Percentiles rank a stretch among this genome's conserved stretches.
phyloP scores from a whole-genome alignment of 768 basidiomycete species.

The Rickenella mellea region DNA sequence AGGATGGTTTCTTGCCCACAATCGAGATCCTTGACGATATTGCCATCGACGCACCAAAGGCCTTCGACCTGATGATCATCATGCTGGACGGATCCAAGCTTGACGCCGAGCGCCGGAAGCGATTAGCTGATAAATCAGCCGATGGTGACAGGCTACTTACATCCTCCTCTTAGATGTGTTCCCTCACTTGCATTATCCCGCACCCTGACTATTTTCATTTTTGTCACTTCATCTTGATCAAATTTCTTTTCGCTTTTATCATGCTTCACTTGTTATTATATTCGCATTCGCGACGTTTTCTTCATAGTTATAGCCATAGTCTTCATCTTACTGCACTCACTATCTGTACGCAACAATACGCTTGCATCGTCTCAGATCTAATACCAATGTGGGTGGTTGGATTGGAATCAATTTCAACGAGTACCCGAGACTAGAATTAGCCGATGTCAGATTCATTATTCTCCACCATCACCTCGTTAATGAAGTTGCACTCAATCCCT shows the following conservation, averaged over 20 bases:
- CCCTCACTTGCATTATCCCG: slow-evolving; percentile 5
- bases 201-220: slow-evolving; percentile 1
- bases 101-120: slow-evolving; percentile 46
- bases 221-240: neutral
- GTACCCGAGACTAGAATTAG: too few relatives aligned
- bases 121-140: slow-evolving; percentile 51
- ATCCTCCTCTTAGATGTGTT: slow-evolving; percentile 41
- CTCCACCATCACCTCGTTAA: too few relatives aligned
- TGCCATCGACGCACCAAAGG: slow-evolving; percentile 84
- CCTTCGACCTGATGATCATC: slow-evolving; percentile 63
- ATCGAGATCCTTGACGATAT: slow-evolving; percentile 82
- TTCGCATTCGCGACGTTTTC: neutral
- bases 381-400: too few relatives aligned
- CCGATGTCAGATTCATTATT: too few relatives aligned
- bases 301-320: too few relatives aligned
- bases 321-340: neutral
- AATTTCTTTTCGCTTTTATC: too few relatives aligned
- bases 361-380: too few relatives aligned
- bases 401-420: too few relatives aligned
- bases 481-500: too few relatives aligned
- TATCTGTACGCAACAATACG: slow-evolving; percentile 1
- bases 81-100: slow-evolving; percentile 66
- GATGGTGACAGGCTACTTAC: slow-evolving; percentile 51
- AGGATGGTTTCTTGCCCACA: slow-evolving; percentile 60
- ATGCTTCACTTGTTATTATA: neutral